phyloP scores from a whole-genome alignment of 441 rosid species.

The Erodium texanum region DNA sequence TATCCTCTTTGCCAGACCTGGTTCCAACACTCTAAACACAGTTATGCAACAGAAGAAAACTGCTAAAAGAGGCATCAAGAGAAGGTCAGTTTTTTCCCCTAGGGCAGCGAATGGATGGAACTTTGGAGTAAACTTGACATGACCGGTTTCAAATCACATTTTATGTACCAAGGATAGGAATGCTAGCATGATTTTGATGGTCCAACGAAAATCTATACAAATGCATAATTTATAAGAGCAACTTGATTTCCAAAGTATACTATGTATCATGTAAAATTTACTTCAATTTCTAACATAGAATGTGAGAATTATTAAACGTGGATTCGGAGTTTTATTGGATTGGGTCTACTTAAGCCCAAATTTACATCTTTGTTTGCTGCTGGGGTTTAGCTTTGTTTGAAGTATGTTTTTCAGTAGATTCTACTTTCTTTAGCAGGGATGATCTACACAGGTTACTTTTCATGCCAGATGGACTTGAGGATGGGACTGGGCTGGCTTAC shows the following conservation, averaged over 20 bases:
- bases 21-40: constrained; percentile 27
- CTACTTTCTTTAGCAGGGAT: constrained; percentile 43
- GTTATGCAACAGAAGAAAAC: constrained; percentile 44
- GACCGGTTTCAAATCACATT: too few species aligned
- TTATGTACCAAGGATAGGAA: too few species aligned
- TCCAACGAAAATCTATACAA: not conserved
- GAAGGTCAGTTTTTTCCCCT: too few species aligned
- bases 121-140: too few species aligned
- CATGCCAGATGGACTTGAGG: constrained; percentile 83
- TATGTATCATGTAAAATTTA: constrained; percentile 2
- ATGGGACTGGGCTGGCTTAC: constrained; percentile 83
- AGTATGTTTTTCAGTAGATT: constrained; percentile 5
- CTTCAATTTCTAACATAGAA: too few species aligned
- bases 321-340: not conserved
- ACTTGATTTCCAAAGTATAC: too few species aligned
- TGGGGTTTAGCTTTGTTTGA: constrained; percentile 1
- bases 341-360: not conserved
- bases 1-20: constrained; percentile 34
- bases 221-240: not conserved
- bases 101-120: too few species aligned
- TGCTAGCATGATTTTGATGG: not conserved
- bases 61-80: constrained; percentile 54
- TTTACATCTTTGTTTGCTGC: constrained; percentile 1
- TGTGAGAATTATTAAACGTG: too few species aligned
- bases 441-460: constrained; percentile 82